Evolutionary conservation across 2,329 filamentous ascomycete species (phyloP).

Genomic region (Fusarium anguioides): DNA sequence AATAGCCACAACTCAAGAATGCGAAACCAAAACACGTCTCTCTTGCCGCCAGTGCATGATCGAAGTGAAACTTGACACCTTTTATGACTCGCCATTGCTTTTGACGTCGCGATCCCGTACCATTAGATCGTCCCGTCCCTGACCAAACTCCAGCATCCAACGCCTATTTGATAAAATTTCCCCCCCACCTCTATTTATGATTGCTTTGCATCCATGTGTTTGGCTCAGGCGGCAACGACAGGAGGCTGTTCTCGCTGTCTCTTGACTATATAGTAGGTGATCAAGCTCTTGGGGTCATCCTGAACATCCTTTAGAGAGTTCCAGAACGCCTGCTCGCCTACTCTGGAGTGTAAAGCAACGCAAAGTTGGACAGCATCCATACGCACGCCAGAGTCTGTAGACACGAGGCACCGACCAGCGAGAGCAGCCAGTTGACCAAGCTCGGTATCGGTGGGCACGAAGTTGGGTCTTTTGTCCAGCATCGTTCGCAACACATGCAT

Average conservation of each 20-base stretch:
- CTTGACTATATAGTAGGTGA: conserved; percentile 85
- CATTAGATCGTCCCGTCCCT: conserved; percentile 4
- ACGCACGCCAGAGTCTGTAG: conserved; percentile 69
- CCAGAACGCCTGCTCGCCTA: conserved; percentile 75
- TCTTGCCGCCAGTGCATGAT: conserved; percentile 19
- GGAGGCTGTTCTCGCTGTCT: conserved; percentile 65
- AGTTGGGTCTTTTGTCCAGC: conserved; percentile 61
- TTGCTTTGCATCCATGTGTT: background rate
- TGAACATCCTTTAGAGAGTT: conserved; percentile 70
- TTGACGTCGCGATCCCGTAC: conserved; percentile 14
- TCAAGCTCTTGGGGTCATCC: conserved; percentile 79
- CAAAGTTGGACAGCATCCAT: conserved; percentile 86
- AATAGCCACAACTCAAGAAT: conserved; percentile 30
- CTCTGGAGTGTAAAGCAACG: conserved; percentile 73
- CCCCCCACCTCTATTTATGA: conserved; percentile 10
- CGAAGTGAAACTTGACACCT: conserved; percentile 13
- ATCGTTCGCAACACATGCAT: conserved; percentile 71
- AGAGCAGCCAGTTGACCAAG: conserved; percentile 63
- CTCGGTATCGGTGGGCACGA: conserved; percentile 63
- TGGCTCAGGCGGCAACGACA: conserved; percentile 12
- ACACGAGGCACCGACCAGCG: conserved; percentile 68
- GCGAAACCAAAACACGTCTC: conserved; percentile 21
- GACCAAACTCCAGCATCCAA: conserved; percentile 42
- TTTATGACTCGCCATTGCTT: conserved; percentile 11
- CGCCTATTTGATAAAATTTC: conserved; percentile 17